Percentiles rank a stretch among this genome's conserved stretches.
phyloP scores from a whole-genome alignment of 495 filamentous ascomycete genomes.

The Usnea hakonensis region DNA sequence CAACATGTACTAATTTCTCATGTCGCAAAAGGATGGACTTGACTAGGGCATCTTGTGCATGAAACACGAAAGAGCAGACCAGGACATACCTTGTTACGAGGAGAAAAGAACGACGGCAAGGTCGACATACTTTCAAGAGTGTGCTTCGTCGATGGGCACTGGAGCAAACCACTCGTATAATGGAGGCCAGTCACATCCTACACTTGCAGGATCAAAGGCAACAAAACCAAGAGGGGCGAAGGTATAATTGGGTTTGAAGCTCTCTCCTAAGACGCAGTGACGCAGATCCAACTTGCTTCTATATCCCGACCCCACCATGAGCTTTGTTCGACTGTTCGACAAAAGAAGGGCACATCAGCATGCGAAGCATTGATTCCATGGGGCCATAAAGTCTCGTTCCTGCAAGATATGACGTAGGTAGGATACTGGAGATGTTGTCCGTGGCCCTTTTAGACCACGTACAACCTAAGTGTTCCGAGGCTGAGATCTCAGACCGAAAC shows the following conservation, averaged over 20 bases:
- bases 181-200: too few relatives aligned
- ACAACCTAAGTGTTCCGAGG: neutral
- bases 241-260: too few relatives aligned
- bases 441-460: neutral
- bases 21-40: neutral
- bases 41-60: neutral
- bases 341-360: neutral
- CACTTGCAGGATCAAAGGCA: too few relatives aligned
- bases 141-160: too few relatives aligned
- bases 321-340: neutral
- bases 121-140: too few relatives aligned
- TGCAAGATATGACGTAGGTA: neutral
- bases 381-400: neutral
- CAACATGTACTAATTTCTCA: neutral
- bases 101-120: too few relatives aligned
- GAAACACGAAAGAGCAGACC: neutral
- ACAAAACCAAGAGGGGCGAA: too few relatives aligned
- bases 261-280: neutral
- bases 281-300: neutral
- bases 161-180: too few relatives aligned
- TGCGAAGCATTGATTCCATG: neutral
- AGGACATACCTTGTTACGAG: neutral
- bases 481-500: neutral
- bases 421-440: neutral
- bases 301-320: neutral